Evolutionary conservation across 2,329 filamentous ascomycete genomes (phyloP).

Genomic region (Aureobasidium uvarum): DNA sequence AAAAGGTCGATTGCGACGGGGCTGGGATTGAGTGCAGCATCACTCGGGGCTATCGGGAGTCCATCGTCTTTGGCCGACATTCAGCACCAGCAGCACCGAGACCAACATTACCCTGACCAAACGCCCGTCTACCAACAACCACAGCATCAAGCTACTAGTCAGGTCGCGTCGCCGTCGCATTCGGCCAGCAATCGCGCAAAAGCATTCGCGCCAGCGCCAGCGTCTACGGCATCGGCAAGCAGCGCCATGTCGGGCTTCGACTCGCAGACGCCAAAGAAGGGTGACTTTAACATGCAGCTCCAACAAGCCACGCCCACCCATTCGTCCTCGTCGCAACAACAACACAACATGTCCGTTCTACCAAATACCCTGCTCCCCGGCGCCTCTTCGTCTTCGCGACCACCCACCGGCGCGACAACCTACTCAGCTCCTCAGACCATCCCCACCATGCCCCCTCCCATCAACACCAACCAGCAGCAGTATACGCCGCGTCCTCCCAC

Average conservation of each 20-base stretch:
- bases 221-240: conserved; percentile 1
- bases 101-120: conserved; percentile 7
- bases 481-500: conserved; percentile 63
- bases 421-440: conserved; percentile 55
- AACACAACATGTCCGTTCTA: conserved; percentile 41
- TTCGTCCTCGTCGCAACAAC: background rate
- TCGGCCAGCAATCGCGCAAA: background rate
- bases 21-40: conserved; percentile 6
- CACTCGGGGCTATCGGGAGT: conserved; percentile 3
- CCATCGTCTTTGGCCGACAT: conserved; percentile 3
- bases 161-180: background rate
- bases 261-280: conserved; percentile 45
- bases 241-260: conserved; percentile 39
- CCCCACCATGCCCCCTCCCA: conserved; percentile 54
- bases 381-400: conserved; percentile 39
- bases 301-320: conserved; percentile 50
- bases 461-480: conserved; percentile 55
- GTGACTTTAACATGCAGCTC: conserved; percentile 56
- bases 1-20: conserved; percentile 8
- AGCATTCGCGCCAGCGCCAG: background rate
- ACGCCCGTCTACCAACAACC: background rate
- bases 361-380: conserved; percentile 61
- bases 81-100: conserved; percentile 1
- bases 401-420: conserved; percentile 42
- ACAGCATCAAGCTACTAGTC: background rate